Evolutionary conservation across 768 basidiomycete species (phyloP).

Genomic region (Amanita inopinata): DNA sequence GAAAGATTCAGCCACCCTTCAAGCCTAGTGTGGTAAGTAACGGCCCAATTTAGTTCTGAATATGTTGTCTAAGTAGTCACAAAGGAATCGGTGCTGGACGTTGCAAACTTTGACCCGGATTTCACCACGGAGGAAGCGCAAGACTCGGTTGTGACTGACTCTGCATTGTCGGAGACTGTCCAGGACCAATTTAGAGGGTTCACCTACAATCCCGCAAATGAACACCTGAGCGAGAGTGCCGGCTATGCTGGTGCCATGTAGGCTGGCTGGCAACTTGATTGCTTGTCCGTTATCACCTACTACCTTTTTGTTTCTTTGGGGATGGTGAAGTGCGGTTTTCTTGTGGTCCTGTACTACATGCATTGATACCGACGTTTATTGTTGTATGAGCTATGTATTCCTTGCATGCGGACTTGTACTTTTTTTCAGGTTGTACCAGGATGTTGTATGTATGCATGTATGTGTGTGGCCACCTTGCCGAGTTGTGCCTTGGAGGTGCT

Average conservation of each 20-base stretch:
- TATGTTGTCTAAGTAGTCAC: conserved; percentile 3
- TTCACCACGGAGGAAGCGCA: conserved; percentile 93
- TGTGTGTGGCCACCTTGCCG: no score
- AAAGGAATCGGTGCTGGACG: conserved; percentile 87
- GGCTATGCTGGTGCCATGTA: conserved; percentile 46
- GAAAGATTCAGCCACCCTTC: conserved; percentile 96
- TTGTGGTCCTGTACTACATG: background rate
- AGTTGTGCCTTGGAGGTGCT: no score
- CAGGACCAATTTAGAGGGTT: conserved; percentile 94
- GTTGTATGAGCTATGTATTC: no score
- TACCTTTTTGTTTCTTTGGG: background rate
- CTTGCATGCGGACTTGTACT: no score
- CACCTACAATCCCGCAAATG: conserved; percentile 80
- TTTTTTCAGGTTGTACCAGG: no score
- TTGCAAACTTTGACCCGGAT: conserved; percentile 95
- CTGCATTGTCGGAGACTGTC: conserved; percentile 87
- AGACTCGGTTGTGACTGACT: conserved; percentile 94
- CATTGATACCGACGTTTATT: background rate
- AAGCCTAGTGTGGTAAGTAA: conserved; percentile 86
- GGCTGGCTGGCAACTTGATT: no score
- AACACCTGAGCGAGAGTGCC: conserved; percentile 78
- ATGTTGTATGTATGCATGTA: no score
- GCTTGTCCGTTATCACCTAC: background rate
- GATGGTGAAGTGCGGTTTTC: background rate
- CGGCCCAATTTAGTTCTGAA: background rate